Percentiles rank a stretch among this genome's conserved stretches.
Evolutionary conservation across 352 stramenopile genomes (phyloP).

Genomic region (Pythium scleroteichum): DNA sequence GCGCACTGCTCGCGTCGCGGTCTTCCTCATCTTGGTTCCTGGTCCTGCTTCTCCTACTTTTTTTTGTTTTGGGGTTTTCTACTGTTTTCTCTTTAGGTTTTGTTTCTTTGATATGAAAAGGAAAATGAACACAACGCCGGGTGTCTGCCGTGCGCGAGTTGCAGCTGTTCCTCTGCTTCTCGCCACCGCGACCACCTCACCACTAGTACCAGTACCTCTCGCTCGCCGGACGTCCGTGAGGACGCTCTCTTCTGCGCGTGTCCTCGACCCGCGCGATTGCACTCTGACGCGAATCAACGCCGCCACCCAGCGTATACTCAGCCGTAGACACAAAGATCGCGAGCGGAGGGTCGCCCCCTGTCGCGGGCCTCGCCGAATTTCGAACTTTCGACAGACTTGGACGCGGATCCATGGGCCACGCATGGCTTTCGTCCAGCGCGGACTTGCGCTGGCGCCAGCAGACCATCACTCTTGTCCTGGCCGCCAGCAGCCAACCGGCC

Average conservation of each 20-base stretch:
- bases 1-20: slow-evolving; percentile 10
- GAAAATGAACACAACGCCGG: slow-evolving; percentile 8
- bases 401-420: too few species aligned
- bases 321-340: too few species aligned
- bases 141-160: background rate
- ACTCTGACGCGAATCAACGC: background rate
- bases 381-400: too few species aligned
- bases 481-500: too few species aligned
- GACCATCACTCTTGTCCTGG: too few species aligned
- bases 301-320: background rate
- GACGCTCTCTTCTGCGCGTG: background rate
- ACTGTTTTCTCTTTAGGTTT: slow-evolving; percentile 13
- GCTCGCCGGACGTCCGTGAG: background rate
- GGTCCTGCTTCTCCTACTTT: slow-evolving; percentile 15
- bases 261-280: background rate
- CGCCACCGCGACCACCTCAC: background rate
- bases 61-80: too few species aligned
- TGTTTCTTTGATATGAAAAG: slow-evolving; percentile 13
- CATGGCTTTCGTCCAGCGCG: too few species aligned
- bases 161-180: slow-evolving; percentile 30
- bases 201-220: background rate
- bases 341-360: too few species aligned
- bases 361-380: too few species aligned
- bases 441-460: too few species aligned
- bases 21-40: slow-evolving; percentile 19